phyloP scores from a whole-genome alignment of 306 rosid species.

The Vachellia collinsii region DNA sequence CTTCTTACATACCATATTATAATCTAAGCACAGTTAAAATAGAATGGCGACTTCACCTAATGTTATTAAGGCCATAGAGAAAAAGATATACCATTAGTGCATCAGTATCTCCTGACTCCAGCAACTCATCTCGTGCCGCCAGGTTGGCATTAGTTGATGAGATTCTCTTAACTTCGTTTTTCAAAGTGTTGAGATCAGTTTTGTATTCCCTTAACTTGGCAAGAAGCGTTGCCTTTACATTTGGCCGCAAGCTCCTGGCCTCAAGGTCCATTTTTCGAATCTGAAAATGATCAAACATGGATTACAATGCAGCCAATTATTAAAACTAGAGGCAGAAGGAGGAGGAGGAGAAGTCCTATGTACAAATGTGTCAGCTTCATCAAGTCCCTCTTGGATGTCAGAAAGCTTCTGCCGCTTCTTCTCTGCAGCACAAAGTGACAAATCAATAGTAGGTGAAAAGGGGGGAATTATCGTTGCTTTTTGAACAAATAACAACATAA shows the following conservation, averaged over 20 bases:
- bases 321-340: background rate
- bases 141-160: conserved; percentile 41
- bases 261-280: conserved; percentile 76
- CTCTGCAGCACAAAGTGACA: conserved; percentile 42
- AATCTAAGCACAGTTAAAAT: conserved; percentile 21
- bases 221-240: conserved; percentile 55
- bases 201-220: conserved; percentile 62
- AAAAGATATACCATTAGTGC: conserved; percentile 43
- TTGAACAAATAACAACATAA: background rate
- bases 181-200: conserved; percentile 55
- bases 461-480: background rate
- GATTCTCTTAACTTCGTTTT: conserved; percentile 48
- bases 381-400: conserved; percentile 56
- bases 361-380: conserved; percentile 70
- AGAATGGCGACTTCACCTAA: background rate
- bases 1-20: conserved; percentile 24
- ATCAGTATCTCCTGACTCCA: conserved; percentile 57
- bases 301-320: conserved; percentile 19
- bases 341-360: conserved; percentile 4
- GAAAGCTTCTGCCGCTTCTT: conserved; percentile 54
- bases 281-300: conserved; percentile 37
- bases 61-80: conserved; percentile 25
- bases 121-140: conserved; percentile 45
- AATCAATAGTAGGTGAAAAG: conserved; percentile 6
- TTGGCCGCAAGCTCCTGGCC: conserved; percentile 70